A percentile compares a stretch with the other conserved stretches of the same genome.
These are phyloP conservation scores for Pleurotus giganteus DNA, from an alignment of 768 basidiomycete species.

Conservation along the genomic window DNA sequence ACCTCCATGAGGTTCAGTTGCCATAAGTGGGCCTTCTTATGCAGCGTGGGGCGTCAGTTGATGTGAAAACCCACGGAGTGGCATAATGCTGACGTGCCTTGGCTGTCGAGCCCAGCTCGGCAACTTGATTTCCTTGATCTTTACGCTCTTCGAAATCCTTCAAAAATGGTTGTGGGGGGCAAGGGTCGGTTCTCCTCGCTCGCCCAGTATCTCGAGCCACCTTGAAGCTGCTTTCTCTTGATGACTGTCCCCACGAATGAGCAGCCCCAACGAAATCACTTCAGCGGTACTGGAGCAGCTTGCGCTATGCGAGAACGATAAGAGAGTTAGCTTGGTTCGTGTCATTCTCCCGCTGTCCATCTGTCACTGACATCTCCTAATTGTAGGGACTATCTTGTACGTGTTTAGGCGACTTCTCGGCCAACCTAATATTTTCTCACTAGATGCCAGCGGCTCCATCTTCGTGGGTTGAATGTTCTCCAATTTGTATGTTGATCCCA, in stretches of 20 bases:
- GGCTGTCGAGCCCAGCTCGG: background rate
- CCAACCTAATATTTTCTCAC: background rate
- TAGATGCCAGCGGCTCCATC: slow-evolving; percentile 4
- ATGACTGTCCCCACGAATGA: background rate
- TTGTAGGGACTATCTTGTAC: slow-evolving; percentile 2
- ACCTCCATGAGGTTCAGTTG: background rate
- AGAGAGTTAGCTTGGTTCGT: background rate
- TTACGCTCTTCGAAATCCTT: background rate
- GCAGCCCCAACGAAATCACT: background rate
- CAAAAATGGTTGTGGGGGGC: background rate
- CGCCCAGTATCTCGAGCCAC: too few species aligned
- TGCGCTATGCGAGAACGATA: slow-evolving; percentile 1
- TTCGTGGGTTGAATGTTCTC: background rate
- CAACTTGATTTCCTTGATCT: background rate
- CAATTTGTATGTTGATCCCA: too few species aligned
- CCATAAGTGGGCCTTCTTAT: background rate
- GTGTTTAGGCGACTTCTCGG: background rate
- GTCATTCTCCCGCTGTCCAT: background rate
- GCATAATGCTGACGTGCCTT: too few species aligned
- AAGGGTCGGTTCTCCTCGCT: background rate
- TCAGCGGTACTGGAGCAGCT: background rate
- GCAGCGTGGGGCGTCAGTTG: too few species aligned
- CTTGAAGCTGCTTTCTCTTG: background rate
- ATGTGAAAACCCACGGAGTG: too few species aligned
- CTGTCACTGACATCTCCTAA: background rate